A percentile compares a stretch with the other conserved stretches of the same genome.
phyloP scores from a whole-genome alignment of 306 rosid species.

The Glycine soja region DNA sequence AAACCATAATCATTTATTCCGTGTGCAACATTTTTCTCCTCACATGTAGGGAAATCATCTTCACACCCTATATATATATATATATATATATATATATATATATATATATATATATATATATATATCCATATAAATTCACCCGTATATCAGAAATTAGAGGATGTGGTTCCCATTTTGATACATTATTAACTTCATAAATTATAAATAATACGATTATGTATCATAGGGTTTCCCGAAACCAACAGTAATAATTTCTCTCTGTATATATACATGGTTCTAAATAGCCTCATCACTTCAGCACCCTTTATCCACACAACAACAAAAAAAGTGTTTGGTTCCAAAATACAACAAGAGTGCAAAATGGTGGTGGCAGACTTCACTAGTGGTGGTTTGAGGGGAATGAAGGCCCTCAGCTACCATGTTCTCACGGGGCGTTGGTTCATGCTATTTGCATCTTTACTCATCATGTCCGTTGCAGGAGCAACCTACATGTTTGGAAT shows the following conservation, averaged over 20 bases:
- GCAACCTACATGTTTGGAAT: conserved; percentile 73
- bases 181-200: too few species aligned
- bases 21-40: background rate
- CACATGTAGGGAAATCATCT: background rate
- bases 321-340: background rate
- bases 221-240: background rate
- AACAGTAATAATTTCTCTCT: background rate
- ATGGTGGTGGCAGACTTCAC: conserved; percentile 42
- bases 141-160: background rate
- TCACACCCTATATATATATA: background rate
- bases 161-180: too few species aligned
- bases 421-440: conserved; percentile 75
- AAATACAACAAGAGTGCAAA: conserved; percentile 4
- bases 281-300: background rate
- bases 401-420: conserved; percentile 48
- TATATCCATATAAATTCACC: background rate
- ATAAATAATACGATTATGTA: too few species aligned
- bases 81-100: background rate
- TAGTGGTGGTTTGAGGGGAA: conserved; percentile 31
- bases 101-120: background rate
- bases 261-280: conserved; percentile 10
- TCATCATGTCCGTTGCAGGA: conserved; percentile 74
- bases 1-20: conserved; percentile 18
- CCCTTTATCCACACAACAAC: background rate
- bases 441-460: conserved; percentile 70